Evolutionary conservation across 441 rosid species (phyloP), one percentile per base, ranked within the genome.

Genomic region (Populus hybrid): DNA sequence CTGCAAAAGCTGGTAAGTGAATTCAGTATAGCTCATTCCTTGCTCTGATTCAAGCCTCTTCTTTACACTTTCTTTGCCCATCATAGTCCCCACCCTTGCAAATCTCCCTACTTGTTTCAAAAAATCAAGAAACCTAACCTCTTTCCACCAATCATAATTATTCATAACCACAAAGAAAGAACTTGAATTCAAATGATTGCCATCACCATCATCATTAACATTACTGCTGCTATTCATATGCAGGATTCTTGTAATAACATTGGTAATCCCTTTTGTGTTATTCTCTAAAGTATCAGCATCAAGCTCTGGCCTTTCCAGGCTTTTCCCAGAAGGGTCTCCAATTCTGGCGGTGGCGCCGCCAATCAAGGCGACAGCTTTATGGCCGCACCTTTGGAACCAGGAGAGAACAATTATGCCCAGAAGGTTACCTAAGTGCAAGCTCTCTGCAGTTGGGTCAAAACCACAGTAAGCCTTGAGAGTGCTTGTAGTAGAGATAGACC

Each of bases 61-160:
- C 83, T 88, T 94, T 76, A 95, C 99, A 71, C 97, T 94, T 87
- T 94, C 98, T 84, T 94, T 95, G 12, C 90, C 88, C 78, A 90
- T 86, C 99, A 95, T 94, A 10, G 87, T 77, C 59, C 99, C 93
- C 67, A 95, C 92, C 72, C 97, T 87, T 11, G 99, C 98, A 85
- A 79, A 95, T 65, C 88, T 83, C 65, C 98, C 99, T 0, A 94
- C 97, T 64, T 86, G 83, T 83, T 88, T 92, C 73, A 95, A 86
- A 80, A 95, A 94, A 81, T 95, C 97, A 46, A 94, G 85, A 83
- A 94, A 77, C 73, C 67, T 86, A 77, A 92, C 83, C 57, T 91
- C 97, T 86, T 90, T 92, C 99, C 98, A 94, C 98, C 99, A 95
- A 70, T 94, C 97, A 79, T 92, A 94, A 84, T 95, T 95, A 80